These are phyloP conservation scores for Pichia ethanolica DNA, from an alignment of 805 yeast genomes.

Conservation along the genomic window DNA sequence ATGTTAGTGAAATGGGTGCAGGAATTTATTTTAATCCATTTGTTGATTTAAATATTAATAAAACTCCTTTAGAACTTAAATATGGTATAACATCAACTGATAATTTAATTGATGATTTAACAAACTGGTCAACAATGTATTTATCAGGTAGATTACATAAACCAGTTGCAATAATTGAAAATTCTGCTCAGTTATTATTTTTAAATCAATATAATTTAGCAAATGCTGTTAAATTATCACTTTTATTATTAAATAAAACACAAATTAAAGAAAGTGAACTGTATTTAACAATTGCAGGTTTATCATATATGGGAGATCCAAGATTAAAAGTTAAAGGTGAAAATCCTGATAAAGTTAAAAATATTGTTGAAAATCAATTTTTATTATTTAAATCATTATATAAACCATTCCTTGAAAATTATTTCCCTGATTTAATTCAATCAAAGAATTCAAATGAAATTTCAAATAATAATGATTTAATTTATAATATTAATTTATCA, in stretches of 20 bases:
- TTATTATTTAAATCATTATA: constrained; percentile 64
- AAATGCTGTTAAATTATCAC: constrained; percentile 66
- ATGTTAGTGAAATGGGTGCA: constrained; percentile 66
- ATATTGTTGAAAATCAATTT: constrained; percentile 77
- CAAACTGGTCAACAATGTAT: constrained; percentile 81
- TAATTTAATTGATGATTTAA: constrained; percentile 56
- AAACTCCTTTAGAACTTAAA: constrained; percentile 40
- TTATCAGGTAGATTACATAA: constrained; percentile 91
- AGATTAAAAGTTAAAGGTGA: constrained; percentile 84
- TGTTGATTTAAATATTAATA: constrained; percentile 33
- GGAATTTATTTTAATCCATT: constrained; percentile 94
- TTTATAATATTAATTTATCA: constrained; percentile 26
- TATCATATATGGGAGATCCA: constrained; percentile 88
- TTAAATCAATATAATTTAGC: constrained; percentile 71
- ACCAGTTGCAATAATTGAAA: constrained; percentile 73
- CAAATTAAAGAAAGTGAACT: constrained; percentile 38
- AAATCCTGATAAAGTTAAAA: constrained; percentile 79
- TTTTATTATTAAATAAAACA: constrained; percentile 41
- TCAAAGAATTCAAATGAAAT: constrained; percentile 4
- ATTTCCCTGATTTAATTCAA: constrained; percentile 30
- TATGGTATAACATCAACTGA: constrained; percentile 78
- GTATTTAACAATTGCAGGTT: constrained; percentile 66
- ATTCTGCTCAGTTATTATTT: constrained; percentile 53
- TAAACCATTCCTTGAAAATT: constrained; percentile 47
- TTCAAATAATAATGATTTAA: constrained; percentile 6